Evolutionary conservation across 169 alveolate species (phyloP), one percentile per base, ranked within the genome.

Genomic region (Plasmodium relictum): DNA sequence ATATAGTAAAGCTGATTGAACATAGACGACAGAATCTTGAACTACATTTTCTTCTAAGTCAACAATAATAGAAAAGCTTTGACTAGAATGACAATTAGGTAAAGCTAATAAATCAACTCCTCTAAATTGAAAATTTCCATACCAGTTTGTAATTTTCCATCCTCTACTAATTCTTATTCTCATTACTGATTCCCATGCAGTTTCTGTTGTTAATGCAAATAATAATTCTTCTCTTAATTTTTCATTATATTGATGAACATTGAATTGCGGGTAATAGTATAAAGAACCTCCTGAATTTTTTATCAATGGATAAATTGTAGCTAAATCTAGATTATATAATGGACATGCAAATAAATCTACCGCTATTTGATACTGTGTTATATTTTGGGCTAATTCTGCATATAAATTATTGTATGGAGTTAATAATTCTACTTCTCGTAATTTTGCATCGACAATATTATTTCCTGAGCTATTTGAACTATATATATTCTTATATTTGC

Each of bases 121-220:
- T 48, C 98, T 96, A 78, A 94, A 89, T 88, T 91, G 95, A 90
- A 97, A 96, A 91, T 98, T 97, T 14, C 99, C 99, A 89, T 93
- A 96, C 92, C 98, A 95, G 59, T 96, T 92, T 41, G 97, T 92
- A 48, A 97, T 94, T 88, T 95, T 96, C 98, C 98, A 98, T 3
- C 99, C 99, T 39, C 95, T 86, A 45, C 99, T 96, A 26, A 96
- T 96, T 48, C 99, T 95, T 37, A 98, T 93, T 80, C 99, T 95
- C 98, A 98, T 97, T 42, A 98, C 99, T 0, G 99, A 97, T 89
- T 98, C 99, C 99, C 99, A 98, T 9, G 97, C 97, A 48, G 96
- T 95, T 56, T 91, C 94, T 48, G 98, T 93, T 3, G 97, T 95
- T 85, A 97, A 90, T 50, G 96, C 94, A 69, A 94, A 97, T 73